Conservation (phyloP, 2,329 filamentous ascomycete genomes). For the Microthyrium microscopicum region DNA sequence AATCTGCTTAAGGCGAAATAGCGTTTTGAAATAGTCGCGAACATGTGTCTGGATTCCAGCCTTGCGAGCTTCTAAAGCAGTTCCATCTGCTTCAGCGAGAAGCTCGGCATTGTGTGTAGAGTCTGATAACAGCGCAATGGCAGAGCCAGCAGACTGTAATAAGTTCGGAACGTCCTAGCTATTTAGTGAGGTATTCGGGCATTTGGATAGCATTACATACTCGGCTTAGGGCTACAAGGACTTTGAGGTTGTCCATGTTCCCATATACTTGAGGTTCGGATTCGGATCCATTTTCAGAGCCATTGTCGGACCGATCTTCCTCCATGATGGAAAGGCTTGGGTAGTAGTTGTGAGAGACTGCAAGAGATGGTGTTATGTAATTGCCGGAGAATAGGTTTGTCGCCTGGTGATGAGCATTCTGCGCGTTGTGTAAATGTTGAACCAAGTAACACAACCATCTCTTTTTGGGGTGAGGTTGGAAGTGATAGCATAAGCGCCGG, state of each 20-base stretch:
- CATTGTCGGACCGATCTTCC: background rate
- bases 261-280: no score
- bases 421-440: no score
- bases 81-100: conserved; percentile 10
- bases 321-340: background rate
- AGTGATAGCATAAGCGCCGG: no score
- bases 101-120: conserved; percentile 35
- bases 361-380: no score
- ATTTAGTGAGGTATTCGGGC: no score
- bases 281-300: background rate
- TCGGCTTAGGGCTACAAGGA: conserved; percentile 16
- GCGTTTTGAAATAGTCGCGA: conserved; percentile 48
- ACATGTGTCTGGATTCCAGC: conserved; percentile 39
- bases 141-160: conserved; percentile 41
- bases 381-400: no score
- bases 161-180: conserved; percentile 36
- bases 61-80: conserved; percentile 33
- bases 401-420: no score
- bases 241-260: conserved; percentile 8
- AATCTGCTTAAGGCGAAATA: conserved; percentile 51
- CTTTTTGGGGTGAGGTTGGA: no score
- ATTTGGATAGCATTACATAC: no score
- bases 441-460: no score
- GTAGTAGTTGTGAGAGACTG: background rate
- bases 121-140: conserved; percentile 47